Evolutionary conservation across 2,329 filamentous ascomycete species (phyloP), one percentile per base, ranked within the genome.

Genomic region (Microsporum ferrugineum): DNA sequence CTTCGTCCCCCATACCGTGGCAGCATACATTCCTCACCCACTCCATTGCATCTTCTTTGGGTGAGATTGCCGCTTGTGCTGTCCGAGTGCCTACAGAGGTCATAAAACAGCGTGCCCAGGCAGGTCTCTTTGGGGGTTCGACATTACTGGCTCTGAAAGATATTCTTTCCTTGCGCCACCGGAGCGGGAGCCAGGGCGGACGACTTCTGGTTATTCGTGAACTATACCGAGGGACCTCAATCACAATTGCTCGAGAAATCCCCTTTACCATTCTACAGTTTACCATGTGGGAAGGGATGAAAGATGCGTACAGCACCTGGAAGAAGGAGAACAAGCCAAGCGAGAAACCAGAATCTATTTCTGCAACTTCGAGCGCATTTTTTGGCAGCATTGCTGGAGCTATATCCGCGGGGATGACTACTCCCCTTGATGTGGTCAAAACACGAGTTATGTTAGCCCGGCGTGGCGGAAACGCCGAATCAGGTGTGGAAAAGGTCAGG

Each of bases 221-320:
- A 75, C 76, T 99, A 61, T 99, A 99, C 75, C 82, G 94, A 39
- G 94, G 95, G 1, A 96, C 91, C 82, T 83, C 85, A 17, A 91
- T 97, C 67, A 99, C 94, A 1, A 86, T 99, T 59, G 87, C 96
- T 77, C 85, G 94, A 62, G 94, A 99, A 79, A 91, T 99, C 63
- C 94, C 94, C 2, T 99, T 99, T 70, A 97, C 95, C 2, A 86
- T 96, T 7, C 88, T 99, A 65, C 94, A 99, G 75, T 99, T 99
- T 72, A 94, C 94, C 53, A 81, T 99, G 65, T 99, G 94, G 94
- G 94, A 99, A 76, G 85, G 82, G 3, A 83, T 97, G 81, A 97
- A 96, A 80, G 79, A 72, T 41, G 66, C 69, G 1, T 79, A 78
- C 66, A 71, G 70, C 2, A 68, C 69, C 41, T 72, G 72, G 27